A percentile compares a stretch with the other conserved stretches of the same genome.
Conservation (phyloP, 495 filamentous ascomycete genomes). For the Talaromyces adpressus region DNA sequence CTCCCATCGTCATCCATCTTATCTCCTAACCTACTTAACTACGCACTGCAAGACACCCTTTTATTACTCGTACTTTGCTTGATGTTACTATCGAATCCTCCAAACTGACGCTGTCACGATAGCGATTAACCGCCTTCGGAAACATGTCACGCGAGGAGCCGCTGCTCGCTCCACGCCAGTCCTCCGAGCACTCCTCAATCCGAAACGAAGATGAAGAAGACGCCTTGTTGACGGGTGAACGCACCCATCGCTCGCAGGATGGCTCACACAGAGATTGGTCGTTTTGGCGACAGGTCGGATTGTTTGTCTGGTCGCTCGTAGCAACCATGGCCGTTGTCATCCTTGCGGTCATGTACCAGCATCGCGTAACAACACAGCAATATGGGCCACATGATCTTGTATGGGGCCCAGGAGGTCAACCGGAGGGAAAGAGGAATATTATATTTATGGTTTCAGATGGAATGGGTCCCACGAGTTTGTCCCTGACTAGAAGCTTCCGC, state of each 20-base stretch:
- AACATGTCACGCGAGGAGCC: constrained; percentile 40
- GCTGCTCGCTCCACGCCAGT: constrained; percentile 34
- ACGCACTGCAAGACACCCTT: not conserved
- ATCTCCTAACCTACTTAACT: not conserved
- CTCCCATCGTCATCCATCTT: constrained; percentile 5
- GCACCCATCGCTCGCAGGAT: constrained; percentile 23
- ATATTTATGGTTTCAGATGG: constrained; percentile 99
- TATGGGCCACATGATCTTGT: constrained; percentile 14
- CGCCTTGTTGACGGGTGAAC: constrained; percentile 55
- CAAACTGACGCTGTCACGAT: not conserved
- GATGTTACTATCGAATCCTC: not conserved
- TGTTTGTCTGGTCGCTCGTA: constrained; percentile 84
- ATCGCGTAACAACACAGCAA: constrained; percentile 40
- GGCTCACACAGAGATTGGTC: constrained; percentile 31
- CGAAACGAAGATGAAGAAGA: constrained; percentile 54
- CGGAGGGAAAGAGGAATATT: constrained; percentile 76
- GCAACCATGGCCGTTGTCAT: constrained; percentile 75
- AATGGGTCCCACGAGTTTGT: constrained; percentile 90
- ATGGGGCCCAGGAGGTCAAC: constrained; percentile 40
- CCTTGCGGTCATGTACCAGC: constrained; percentile 66
- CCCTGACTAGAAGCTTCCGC: constrained; percentile 73
- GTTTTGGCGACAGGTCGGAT: constrained; percentile 61
- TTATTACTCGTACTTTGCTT: not conserved
- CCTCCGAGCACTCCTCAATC: constrained; percentile 39
- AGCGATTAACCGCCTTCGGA: not conserved